A percentile compares a stretch with the other conserved stretches of the same genome.
phyloP scores from a whole-genome alignment of 495 filamentous ascomycete genomes.

The Daldinia decipiens region DNA sequence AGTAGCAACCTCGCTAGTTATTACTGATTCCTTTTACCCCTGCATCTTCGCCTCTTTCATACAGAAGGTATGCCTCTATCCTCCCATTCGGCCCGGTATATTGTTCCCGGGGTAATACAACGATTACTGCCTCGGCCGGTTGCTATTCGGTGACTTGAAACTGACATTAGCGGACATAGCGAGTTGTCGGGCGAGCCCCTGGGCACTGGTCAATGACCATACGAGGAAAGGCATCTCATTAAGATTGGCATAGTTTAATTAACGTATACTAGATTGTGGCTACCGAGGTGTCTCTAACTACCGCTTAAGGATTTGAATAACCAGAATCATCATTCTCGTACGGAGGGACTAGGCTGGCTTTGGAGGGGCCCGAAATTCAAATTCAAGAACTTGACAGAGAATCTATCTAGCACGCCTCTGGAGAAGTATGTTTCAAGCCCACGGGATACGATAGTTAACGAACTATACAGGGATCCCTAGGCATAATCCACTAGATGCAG shows the following conservation, averaged over 20 bases:
- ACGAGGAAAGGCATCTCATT: conserved; percentile 19
- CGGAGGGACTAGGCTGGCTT: background rate
- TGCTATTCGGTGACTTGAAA: conserved; percentile 25
- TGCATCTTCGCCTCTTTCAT: conserved; percentile 20
- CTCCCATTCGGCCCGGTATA: conserved; percentile 45
- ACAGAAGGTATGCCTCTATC: conserved; percentile 13
- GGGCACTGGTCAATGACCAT: conserved; percentile 13
- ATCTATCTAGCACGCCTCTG: background rate
- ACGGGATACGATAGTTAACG: conserved; percentile 20
- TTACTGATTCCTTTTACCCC: conserved; percentile 12
- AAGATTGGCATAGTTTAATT: conserved; percentile 17
- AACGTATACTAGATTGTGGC: conserved; percentile 27
- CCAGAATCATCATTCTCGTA: conserved; percentile 7
- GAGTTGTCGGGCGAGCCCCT: conserved; percentile 12
- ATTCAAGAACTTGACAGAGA: background rate
- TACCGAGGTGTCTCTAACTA: conserved; percentile 7
- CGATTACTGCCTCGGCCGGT: conserved; percentile 32
- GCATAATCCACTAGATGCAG: background rate
- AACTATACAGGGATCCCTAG: conserved; percentile 14
- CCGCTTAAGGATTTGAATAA: conserved; percentile 5
- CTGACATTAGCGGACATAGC: conserved; percentile 4
- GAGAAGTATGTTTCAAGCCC: conserved; percentile 14
- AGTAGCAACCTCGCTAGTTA: conserved; percentile 9
- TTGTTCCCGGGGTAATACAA: conserved; percentile 40
- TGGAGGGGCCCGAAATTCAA: conserved; percentile 5